phyloP scores from a whole-genome alignment of 1,139 yeast genomes.

The Nadsonia commutata region DNA sequence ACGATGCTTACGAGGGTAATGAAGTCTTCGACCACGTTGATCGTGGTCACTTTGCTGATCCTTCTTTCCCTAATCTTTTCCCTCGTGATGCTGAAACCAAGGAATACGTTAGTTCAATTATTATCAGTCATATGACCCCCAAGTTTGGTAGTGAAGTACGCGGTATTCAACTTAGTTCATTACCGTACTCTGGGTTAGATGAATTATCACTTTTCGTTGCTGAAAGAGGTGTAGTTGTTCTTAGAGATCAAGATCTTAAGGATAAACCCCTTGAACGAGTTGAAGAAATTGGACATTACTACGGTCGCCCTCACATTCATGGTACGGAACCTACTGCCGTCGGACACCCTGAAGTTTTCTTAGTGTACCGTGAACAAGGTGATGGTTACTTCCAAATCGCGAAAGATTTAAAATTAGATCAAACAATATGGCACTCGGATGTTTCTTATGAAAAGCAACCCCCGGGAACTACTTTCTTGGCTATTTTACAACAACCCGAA shows the following conservation, averaged over 20 bases:
- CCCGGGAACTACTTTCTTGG: constrained; percentile 43
- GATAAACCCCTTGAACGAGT: constrained; percentile 36
- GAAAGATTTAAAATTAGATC: constrained; percentile 17
- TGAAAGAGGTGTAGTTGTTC: constrained; percentile 51
- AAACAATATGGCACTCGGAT: constrained; percentile 44
- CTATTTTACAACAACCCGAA: constrained; percentile 37
- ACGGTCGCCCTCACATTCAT: constrained; percentile 49
- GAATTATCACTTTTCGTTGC: constrained; percentile 53
- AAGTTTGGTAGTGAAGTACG: constrained; percentile 47
- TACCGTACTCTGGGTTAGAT: constrained; percentile 38
- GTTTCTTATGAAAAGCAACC: constrained; percentile 48
- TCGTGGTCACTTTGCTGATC: constrained; percentile 24
- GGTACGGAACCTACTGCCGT: constrained; percentile 57
- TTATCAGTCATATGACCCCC: constrained; percentile 26
- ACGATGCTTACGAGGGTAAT: constrained; percentile 26
- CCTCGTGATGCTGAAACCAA: neutral
- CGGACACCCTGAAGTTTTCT: constrained; percentile 47
- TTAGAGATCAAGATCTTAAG: constrained; percentile 52
- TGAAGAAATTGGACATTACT: constrained; percentile 35
- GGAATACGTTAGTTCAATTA: neutral
- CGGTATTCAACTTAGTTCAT: constrained; percentile 42
- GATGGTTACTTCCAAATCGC: constrained; percentile 8
- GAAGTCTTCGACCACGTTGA: constrained; percentile 24
- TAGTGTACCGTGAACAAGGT: constrained; percentile 28
- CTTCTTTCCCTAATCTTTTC: constrained; percentile 17